A percentile compares a stretch with the other conserved stretches of the same genome.
Evolutionary conservation across 768 basidiomycete genomes (phyloP).

Genomic region (Fistulinella prunicolor): DNA sequence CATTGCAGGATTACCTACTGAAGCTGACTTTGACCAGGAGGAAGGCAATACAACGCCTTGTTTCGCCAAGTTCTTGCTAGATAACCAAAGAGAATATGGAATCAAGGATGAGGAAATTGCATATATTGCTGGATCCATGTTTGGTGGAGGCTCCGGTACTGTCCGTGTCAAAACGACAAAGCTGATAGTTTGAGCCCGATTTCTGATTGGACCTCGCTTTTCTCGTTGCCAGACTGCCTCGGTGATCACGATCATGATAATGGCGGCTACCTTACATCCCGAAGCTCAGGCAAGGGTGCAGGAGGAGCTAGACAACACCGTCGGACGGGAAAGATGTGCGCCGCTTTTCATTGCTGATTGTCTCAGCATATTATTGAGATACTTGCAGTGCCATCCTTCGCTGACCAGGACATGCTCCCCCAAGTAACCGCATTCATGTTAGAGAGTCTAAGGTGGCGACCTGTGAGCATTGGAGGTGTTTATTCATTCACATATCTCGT

Average conservation of each 20-base stretch:
- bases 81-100: constrained; percentile 32
- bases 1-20: too few species aligned
- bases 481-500: not conserved
- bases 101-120: constrained; percentile 35
- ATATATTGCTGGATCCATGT: constrained; percentile 42
- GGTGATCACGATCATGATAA: constrained; percentile 50
- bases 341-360: not conserved
- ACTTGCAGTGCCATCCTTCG: constrained; percentile 35
- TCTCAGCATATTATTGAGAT: not conserved
- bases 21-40: constrained; percentile 14
- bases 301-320: constrained; percentile 49
- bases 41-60: constrained; percentile 26
- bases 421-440: constrained; percentile 37
- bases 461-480: constrained; percentile 30
- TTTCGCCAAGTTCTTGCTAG: constrained; percentile 38
- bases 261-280: constrained; percentile 53
- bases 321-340: constrained; percentile 39
- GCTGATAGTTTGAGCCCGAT: not conserved
- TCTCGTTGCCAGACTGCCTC: constrained; percentile 32
- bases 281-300: constrained; percentile 49
- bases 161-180: constrained; percentile 22
- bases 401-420: constrained; percentile 32
- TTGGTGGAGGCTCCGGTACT: constrained; percentile 41
- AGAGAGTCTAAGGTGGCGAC: constrained; percentile 39
- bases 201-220: too few species aligned